These are phyloP conservation scores for Scedosporium minutisporum DNA, from an alignment of 2,329 filamentous ascomycete genomes.

Conservation along the genomic window DNA sequence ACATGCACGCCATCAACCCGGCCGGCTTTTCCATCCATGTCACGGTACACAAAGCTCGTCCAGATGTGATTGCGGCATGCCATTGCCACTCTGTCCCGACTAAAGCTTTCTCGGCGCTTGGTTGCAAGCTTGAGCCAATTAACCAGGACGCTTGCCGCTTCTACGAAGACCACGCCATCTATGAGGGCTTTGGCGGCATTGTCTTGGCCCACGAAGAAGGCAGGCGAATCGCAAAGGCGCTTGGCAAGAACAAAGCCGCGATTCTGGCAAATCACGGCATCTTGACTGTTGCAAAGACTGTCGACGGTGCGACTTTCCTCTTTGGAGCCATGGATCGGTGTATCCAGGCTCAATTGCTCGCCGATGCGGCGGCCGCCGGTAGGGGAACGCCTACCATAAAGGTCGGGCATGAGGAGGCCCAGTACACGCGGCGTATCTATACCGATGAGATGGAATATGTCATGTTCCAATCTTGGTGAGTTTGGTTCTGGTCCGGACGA, in stretches of 20 bases:
- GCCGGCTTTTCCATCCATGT: conserved; percentile 56
- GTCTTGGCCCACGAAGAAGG: conserved; percentile 54
- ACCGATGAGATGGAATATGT: conserved; percentile 11
- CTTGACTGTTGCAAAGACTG: conserved; percentile 51
- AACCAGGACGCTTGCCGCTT: conserved; percentile 51
- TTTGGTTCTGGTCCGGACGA: background rate
- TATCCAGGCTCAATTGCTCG: conserved; percentile 23
- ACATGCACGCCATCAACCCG: conserved; percentile 44
- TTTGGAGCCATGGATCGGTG: conserved; percentile 35
- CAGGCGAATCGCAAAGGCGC: conserved; percentile 42
- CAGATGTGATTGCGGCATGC: conserved; percentile 50
- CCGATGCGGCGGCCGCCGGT: conserved; percentile 13
- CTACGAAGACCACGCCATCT: conserved; percentile 48
- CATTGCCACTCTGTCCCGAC: conserved; percentile 50
- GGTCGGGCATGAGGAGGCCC: conserved; percentile 28
- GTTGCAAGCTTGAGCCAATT: conserved; percentile 48
- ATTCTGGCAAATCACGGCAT: conserved; percentile 58
- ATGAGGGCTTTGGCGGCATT: conserved; percentile 51
- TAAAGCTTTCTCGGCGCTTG: conserved; percentile 53
- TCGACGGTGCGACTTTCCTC: conserved; percentile 58
- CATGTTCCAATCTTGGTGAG: background rate
- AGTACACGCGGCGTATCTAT: conserved; percentile 25
- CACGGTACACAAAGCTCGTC: conserved; percentile 48
- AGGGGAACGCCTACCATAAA: conserved; percentile 16
- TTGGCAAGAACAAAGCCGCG: conserved; percentile 44